A percentile compares a stretch with the other conserved stretches of the same genome.
These are phyloP conservation scores for Scopulariopsis brevicaulis DNA, from an alignment of 2,329 filamentous ascomycete genomes.

Conservation along the genomic window DNA sequence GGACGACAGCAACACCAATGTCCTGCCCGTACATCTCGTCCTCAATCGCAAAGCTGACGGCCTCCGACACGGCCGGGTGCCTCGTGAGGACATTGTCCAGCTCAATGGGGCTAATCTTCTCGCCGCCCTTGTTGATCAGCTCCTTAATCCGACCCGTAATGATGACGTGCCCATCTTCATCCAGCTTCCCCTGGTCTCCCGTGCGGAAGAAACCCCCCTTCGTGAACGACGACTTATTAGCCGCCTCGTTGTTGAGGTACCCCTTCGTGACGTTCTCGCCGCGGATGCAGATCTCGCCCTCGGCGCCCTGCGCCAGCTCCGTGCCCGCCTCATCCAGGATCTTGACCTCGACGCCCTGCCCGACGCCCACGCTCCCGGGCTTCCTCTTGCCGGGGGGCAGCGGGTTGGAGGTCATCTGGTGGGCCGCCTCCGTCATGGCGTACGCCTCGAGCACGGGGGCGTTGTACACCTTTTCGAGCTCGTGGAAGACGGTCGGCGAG, in stretches of 20 bases:
- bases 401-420: constrained; percentile 73
- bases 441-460: constrained; percentile 83
- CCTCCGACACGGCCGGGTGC: constrained; percentile 62
- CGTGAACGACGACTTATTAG: constrained; percentile 66
- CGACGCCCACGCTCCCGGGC: constrained; percentile 72
- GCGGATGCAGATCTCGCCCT: constrained; percentile 74
- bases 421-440: constrained; percentile 84
- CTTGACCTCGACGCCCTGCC: constrained; percentile 71
- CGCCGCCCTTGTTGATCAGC: constrained; percentile 80
- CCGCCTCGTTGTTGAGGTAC: constrained; percentile 71
- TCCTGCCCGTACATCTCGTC: constrained; percentile 80
- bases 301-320: constrained; percentile 54
- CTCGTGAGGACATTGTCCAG: constrained; percentile 73
- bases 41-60: constrained; percentile 72
- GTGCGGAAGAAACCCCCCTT: constrained; percentile 75
- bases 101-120: constrained; percentile 84
- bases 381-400: constrained; percentile 61
- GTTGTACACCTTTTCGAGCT: constrained; percentile 63
- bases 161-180: constrained; percentile 69
- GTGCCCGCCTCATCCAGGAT: constrained; percentile 63
- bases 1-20: constrained; percentile 63
- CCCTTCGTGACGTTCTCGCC: constrained; percentile 78
- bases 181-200: constrained; percentile 73
- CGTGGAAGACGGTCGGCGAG: constrained; percentile 69
- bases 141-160: constrained; percentile 93